Evolutionary conservation across 139 green algal genomes (phyloP).

Genomic region (Picochlorum sp.): DNA sequence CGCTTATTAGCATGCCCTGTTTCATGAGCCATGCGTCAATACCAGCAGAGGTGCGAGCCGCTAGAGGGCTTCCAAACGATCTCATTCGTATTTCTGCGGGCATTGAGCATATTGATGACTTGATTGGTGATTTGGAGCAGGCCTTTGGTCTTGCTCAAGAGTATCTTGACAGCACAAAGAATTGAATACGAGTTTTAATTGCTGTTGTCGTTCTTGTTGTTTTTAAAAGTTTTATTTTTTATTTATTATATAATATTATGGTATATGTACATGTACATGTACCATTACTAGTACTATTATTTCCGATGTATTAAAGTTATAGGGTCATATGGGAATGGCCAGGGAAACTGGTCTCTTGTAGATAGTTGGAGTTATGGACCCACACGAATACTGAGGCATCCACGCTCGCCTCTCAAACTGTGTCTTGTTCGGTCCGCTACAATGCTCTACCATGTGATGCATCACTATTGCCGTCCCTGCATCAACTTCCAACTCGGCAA

Average conservation of each 20-base stretch:
- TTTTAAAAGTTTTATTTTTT: not conserved
- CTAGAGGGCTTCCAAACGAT: constrained; percentile 85
- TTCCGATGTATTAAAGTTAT: no score
- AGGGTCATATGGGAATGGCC: constrained; percentile 2
- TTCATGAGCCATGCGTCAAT: constrained; percentile 97
- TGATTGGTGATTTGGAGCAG: constrained; percentile 60
- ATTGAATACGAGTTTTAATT: no score
- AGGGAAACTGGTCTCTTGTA: not conserved
- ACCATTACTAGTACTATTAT: no score
- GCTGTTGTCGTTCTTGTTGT: not conserved
- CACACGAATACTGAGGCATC: constrained; percentile 29
- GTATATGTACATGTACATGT: no score
- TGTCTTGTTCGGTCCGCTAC: constrained; percentile 19
- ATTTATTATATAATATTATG: no score
- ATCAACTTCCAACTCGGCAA: not conserved
- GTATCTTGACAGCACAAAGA: not conserved
- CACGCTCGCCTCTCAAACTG: constrained; percentile 12
- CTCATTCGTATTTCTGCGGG: constrained; percentile 85
- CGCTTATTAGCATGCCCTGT: constrained; percentile 86
- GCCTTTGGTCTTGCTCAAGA: constrained; percentile 37
- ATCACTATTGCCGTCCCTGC: constrained; percentile 20
- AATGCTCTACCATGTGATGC: constrained; percentile 9
- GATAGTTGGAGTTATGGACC: not conserved
- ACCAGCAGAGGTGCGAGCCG: constrained; percentile 73
- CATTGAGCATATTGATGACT: constrained; percentile 78